A percentile compares a stretch with the other conserved stretches of the same genome.
Conservation (phyloP, 2,329 filamentous ascomycete genomes). For the Ophiostoma himal-ulmi region DNA sequence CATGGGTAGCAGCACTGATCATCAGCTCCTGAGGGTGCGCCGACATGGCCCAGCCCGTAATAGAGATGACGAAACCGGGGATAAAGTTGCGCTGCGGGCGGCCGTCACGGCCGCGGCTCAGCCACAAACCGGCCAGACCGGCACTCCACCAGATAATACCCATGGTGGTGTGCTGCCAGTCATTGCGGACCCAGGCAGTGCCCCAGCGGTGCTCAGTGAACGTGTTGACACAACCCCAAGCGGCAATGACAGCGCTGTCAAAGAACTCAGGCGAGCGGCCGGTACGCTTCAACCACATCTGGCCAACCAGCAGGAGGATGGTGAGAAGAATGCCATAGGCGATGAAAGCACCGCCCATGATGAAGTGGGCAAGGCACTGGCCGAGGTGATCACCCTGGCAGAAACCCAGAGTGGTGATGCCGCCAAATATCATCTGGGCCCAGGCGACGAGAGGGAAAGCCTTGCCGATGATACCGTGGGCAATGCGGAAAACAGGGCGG, state of each 20-base stretch:
- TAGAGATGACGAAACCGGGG: slow-evolving; percentile 79
- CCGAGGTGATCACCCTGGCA: slow-evolving; percentile 86
- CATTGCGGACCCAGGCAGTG: slow-evolving; percentile 78
- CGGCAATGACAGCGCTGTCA: slow-evolving; percentile 82
- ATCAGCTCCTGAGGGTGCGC: slow-evolving; percentile 78
- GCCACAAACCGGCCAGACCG: slow-evolving; percentile 84
- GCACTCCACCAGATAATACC: slow-evolving; percentile 98
- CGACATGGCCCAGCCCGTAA: slow-evolving; percentile 96
- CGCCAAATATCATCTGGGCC: slow-evolving; percentile 94
- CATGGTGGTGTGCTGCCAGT: slow-evolving; percentile 98
- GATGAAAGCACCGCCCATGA: slow-evolving; percentile 97
- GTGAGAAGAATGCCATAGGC: slow-evolving; percentile 85
- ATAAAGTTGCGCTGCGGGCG: slow-evolving; percentile 87
- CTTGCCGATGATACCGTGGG: slow-evolving; percentile 80
- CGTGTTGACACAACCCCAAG: slow-evolving; percentile 96
- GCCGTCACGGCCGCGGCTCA: slow-evolving; percentile 77
- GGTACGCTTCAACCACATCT: slow-evolving; percentile 74
- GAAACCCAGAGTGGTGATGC: slow-evolving; percentile 86
- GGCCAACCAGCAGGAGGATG: slow-evolving; percentile 79
- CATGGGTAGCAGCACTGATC: slow-evolving; percentile 81
- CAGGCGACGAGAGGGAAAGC: slow-evolving; percentile 78
- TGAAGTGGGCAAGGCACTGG: slow-evolving; percentile 94
- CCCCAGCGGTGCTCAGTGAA: slow-evolving; percentile 98
- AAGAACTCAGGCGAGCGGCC: slow-evolving; percentile 95
- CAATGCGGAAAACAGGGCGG: slow-evolving; percentile 62